These are phyloP conservation scores for Botryotinia convoluta DNA, from an alignment of 2,329 filamentous ascomycete genomes.

Conservation along the genomic window DNA sequence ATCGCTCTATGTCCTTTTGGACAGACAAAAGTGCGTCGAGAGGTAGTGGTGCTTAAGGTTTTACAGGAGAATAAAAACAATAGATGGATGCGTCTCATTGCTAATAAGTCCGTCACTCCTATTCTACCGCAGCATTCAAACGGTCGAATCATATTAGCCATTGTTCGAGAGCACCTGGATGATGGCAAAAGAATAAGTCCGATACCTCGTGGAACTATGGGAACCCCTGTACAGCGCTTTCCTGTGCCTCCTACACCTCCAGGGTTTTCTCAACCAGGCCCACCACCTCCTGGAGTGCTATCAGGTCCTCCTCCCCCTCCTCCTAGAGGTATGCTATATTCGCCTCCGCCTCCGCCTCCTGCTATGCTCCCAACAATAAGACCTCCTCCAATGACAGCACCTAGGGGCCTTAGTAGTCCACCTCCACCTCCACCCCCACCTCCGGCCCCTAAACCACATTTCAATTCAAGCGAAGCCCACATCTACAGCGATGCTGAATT, in stretches of 20 bases:
- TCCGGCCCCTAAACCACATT: not conserved
- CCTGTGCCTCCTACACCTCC: not conserved
- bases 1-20: slow-evolving; percentile 20
- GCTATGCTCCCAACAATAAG: not conserved
- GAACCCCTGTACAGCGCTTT: not conserved
- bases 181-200: slow-evolving; percentile 23
- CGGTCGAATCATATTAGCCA: slow-evolving; percentile 29
- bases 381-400: not conserved
- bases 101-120: slow-evolving; percentile 7
- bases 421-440: not conserved
- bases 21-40: slow-evolving; percentile 16
- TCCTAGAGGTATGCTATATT: not conserved
- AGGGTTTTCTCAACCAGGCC: not conserved
- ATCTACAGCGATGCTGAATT: slow-evolving; percentile 23
- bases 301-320: not conserved
- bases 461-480: slow-evolving; percentile 15
- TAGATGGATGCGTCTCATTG: slow-evolving; percentile 28
- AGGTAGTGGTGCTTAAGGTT: slow-evolving; percentile 32
- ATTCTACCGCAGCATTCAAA: slow-evolving; percentile 11
- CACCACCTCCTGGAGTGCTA: not conserved
- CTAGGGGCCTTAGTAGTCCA: not conserved
- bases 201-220: not conserved
- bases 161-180: slow-evolving; percentile 30
- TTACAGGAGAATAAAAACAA: slow-evolving; percentile 27
- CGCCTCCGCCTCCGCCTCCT: not conserved